phyloP scores from a whole-genome alignment of 495 filamentous ascomycete genomes.

The Oleoguttula mirabilis region DNA sequence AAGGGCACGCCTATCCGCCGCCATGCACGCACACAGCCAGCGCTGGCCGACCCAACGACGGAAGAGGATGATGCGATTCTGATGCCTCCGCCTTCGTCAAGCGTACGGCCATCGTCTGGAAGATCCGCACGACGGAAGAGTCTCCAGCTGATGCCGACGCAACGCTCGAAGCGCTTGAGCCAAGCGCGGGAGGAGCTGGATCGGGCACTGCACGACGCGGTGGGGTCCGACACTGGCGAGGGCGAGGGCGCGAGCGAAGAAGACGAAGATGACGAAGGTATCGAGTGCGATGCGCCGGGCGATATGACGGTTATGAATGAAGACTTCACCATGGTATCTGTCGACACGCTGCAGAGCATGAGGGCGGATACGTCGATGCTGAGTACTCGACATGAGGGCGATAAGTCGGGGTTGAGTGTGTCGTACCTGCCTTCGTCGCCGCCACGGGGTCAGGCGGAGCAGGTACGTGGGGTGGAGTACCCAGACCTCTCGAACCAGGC shows the following conservation, averaged over 20 bases:
- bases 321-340: conserved; percentile 32
- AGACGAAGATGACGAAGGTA: conserved; percentile 16
- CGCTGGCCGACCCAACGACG: neutral
- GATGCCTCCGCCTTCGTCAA: neutral
- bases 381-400: conserved; percentile 3
- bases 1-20: conserved; percentile 23
- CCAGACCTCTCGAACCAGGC: no score
- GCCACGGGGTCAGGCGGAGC: neutral
- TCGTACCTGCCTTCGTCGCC: conserved; percentile 18
- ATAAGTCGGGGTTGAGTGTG: conserved; percentile 9
- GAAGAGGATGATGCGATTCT: neutral
- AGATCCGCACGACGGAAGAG: conserved; percentile 1
- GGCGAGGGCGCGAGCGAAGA: neutral
- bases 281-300: conserved; percentile 8
- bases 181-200: conserved; percentile 16
- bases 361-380: conserved; percentile 5
- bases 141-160: neutral
- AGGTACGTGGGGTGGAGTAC: neutral
- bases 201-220: conserved; percentile 13
- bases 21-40: neutral
- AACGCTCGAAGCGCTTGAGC: conserved; percentile 4
- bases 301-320: conserved; percentile 28
- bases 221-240: conserved; percentile 5
- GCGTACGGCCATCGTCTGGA: neutral
- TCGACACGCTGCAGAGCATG: conserved; percentile 26